Evolutionary conservation across 2,329 filamentous ascomycete species (phyloP).

Genomic region (Trichoderma simmonsii): DNA sequence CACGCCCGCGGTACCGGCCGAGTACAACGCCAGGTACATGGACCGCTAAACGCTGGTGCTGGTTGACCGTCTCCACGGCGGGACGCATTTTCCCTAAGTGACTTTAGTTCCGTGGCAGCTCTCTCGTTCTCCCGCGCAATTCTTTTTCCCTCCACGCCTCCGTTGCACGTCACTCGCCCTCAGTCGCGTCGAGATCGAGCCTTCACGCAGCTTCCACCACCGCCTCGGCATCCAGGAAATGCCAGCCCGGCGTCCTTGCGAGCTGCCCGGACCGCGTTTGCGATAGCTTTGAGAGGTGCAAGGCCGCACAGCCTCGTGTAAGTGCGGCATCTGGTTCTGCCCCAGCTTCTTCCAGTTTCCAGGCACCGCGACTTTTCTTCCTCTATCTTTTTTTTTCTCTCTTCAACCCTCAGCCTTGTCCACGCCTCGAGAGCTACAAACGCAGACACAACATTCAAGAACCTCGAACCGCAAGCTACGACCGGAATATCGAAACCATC

Average conservation of each 20-base stretch:
- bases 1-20: not conserved
- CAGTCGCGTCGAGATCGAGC: conserved; percentile 30
- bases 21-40: not conserved
- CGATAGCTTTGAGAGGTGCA: not conserved
- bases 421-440: not conserved
- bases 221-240: not conserved
- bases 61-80: conserved; percentile 14
- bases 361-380: not conserved
- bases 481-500: not conserved
- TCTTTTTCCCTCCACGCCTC: conserved; percentile 25
- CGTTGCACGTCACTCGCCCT: conserved; percentile 21
- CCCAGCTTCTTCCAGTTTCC: not conserved
- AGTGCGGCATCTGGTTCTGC: conserved; percentile 23
- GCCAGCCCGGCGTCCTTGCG: conserved; percentile 2
- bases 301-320: conserved; percentile 29
- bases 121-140: conserved; percentile 23
- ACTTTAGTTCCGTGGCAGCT: conserved; percentile 18
- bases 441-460: not conserved
- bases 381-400: not conserved
- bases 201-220: conserved; percentile 25
- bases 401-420: not conserved
- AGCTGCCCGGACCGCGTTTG: conserved; percentile 19
- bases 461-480: not conserved
- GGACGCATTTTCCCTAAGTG: conserved; percentile 11
- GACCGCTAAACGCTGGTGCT: conserved; percentile 8